Conservation (phyloP, 306 rosid genomes). For the Trichosanthes truncata region DNA sequence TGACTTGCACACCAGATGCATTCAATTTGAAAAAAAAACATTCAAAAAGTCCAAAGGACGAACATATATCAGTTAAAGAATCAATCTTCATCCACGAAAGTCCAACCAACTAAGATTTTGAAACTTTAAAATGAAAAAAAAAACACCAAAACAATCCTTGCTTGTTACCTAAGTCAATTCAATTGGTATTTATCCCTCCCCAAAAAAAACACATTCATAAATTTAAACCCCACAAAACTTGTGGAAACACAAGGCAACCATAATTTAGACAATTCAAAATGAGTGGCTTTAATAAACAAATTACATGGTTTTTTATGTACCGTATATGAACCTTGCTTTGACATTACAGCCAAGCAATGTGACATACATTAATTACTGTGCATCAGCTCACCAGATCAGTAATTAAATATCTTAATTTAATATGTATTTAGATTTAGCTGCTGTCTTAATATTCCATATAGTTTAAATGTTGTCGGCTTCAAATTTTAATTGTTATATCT, state of each 20-base stretch:
- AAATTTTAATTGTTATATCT: background rate
- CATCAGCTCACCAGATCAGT: background rate
- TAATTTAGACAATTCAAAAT: background rate
- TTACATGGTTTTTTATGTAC: background rate
- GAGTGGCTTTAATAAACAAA: background rate
- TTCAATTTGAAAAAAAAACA: too few relatives aligned
- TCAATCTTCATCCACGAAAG: too few relatives aligned
- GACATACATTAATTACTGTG: background rate
- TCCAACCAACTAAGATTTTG: background rate
- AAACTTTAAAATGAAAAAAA: background rate
- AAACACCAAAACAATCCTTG: background rate
- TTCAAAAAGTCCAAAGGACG: too few relatives aligned
- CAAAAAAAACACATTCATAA: background rate
- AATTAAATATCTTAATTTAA: background rate
- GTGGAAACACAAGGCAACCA: background rate
- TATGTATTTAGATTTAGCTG: background rate
- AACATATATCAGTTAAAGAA: too few relatives aligned
- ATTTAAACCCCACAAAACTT: background rate
- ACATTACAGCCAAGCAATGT: background rate
- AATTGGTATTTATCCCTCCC: background rate
- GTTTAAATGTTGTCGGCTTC: background rate
- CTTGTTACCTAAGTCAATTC: background rate
- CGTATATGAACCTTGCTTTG: background rate
- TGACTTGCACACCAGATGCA: background rate
- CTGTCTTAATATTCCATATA: background rate